A percentile compares a stretch with the other conserved stretches of the same genome.
Conservation (phyloP, 768 basidiomycete genomes). For the Neoboletus magnificus region DNA sequence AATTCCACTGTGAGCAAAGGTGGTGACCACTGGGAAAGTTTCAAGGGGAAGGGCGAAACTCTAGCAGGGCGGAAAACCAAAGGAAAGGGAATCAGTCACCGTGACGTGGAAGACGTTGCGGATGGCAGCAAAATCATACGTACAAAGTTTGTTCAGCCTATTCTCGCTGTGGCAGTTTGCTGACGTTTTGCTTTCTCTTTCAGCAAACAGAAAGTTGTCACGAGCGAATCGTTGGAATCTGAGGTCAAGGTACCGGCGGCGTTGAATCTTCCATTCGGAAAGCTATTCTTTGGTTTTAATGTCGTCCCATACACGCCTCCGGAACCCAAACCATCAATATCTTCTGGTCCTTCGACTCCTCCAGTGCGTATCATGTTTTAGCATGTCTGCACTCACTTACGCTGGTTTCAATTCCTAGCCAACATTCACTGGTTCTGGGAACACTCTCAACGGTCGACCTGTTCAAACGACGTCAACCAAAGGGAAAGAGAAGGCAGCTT, state of each 20-base stretch:
- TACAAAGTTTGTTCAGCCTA: slow-evolving; percentile 66
- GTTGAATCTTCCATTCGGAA: slow-evolving; percentile 86
- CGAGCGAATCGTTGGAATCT: slow-evolving; percentile 71
- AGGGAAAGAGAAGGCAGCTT: slow-evolving; percentile 51
- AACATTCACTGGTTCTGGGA: slow-evolving; percentile 65
- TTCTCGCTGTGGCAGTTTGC: background rate
- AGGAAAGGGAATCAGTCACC: slow-evolving; percentile 86
- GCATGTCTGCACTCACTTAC: background rate
- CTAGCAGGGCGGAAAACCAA: slow-evolving; percentile 89
- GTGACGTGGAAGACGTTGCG: slow-evolving; percentile 75
- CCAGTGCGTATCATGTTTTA: slow-evolving; percentile 23
- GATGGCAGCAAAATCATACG: slow-evolving; percentile 85
- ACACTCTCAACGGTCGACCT: slow-evolving; percentile 58
- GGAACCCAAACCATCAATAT: slow-evolving; percentile 23
- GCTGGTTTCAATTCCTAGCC: slow-evolving; percentile 24
- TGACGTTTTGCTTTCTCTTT: slow-evolving; percentile 10
- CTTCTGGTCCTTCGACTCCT: slow-evolving; percentile 29
- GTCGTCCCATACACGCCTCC: slow-evolving; percentile 65
- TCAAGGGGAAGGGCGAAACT: slow-evolving; percentile 94
- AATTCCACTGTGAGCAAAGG: slow-evolving; percentile 63
- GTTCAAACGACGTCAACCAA: slow-evolving; percentile 37
- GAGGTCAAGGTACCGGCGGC: slow-evolving; percentile 84
- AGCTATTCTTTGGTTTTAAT: slow-evolving; percentile 96
- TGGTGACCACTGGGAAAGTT: slow-evolving; percentile 89
- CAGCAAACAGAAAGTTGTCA: slow-evolving; percentile 82